A percentile compares a stretch with the other conserved stretches of the same genome.
Conservation (phyloP, 331 rosid genomes). For the Spiraea crenata region DNA sequence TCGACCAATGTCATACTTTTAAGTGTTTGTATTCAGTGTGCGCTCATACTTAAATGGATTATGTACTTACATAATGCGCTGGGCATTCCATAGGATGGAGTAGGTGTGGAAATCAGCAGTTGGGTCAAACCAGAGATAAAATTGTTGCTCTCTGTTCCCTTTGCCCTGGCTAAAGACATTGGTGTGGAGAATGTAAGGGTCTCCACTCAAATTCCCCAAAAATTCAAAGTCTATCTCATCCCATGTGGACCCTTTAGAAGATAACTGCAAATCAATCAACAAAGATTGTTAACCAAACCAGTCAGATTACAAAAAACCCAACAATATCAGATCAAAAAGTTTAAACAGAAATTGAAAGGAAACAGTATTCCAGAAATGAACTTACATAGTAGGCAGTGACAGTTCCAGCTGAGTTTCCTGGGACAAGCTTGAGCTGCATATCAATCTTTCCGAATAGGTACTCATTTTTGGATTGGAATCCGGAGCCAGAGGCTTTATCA, state of each 20-base stretch:
- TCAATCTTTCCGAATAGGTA: conserved; percentile 68
- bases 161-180: conserved; percentile 66
- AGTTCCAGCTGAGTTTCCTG: conserved; percentile 85
- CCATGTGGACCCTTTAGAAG: conserved; percentile 25
- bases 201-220: conserved; percentile 25
- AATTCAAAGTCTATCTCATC: conserved; percentile 31
- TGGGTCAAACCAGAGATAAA: background rate
- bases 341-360: background rate
- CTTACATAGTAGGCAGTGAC: conserved; percentile 72
- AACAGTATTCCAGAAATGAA: background rate
- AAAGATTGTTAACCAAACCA: background rate
- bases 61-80: conserved; percentile 40
- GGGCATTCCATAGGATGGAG: conserved; percentile 61
- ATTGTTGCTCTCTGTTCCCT: conserved; percentile 49
- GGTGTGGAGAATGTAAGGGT: conserved; percentile 80
- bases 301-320: background rate
- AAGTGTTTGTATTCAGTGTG: too few relatives aligned
- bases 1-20: too few relatives aligned
- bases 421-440: conserved; percentile 73
- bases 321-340: background rate
- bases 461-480: conserved; percentile 58
- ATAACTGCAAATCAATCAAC: conserved; percentile 25
- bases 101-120: conserved; percentile 34
- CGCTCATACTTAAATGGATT: too few relatives aligned
- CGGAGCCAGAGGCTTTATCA: conserved; percentile 73